Base-by-base conservation (phyloP, 257 asterid genomes). In the Cruciata laevipes region DNA sequence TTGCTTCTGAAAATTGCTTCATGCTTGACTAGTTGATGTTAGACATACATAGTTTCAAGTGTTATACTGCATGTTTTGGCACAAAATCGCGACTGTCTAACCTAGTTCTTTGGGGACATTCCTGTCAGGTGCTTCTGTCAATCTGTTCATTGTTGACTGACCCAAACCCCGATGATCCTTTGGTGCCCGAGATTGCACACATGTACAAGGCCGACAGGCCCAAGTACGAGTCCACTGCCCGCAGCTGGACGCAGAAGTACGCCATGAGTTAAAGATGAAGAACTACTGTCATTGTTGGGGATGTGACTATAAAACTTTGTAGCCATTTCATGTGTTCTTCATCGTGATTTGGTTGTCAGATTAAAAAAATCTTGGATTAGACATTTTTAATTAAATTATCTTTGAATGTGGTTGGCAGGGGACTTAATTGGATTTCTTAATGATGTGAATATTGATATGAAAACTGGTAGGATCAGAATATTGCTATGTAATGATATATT, bases 211-310 rank as follows among this genome's bases (percentile, higher is more conserved):
- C 88, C 6, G 95, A 86, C 72, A 75, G 87, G 71, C 62, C 88
- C 69, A 86, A 86, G 70, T 89, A 89, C 17, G 96, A 86, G 88
- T 55, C 87, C 59, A 83, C 91, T 35, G 96, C 96, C 6, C 94
- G 95, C 68, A 88, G 95, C 88, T 88, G 96, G 96, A 83, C 95
- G 20, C 96, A 88, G 85, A 88, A 89, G 68, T 89, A 86, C 51
- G 86, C 96, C 33, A 89, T 89, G 96, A 95, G 96, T 75, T 88
- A 76, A 78, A 57, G 61, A 14, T 21, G 30, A 47, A 47, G 21
- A 5, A 18, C 63, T 61, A 64, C 60, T 66, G 70, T 17, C 76
- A 61, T 16, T 37, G 20, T 17, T 2, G 5, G 17, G 16, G 12
- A 38, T 61, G 2, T 73, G 62, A 53, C 31, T 61, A 65, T 25